Evolutionary conservation across 2,329 filamentous ascomycete genomes (phyloP).

Genomic region (Myotisia sp.): DNA sequence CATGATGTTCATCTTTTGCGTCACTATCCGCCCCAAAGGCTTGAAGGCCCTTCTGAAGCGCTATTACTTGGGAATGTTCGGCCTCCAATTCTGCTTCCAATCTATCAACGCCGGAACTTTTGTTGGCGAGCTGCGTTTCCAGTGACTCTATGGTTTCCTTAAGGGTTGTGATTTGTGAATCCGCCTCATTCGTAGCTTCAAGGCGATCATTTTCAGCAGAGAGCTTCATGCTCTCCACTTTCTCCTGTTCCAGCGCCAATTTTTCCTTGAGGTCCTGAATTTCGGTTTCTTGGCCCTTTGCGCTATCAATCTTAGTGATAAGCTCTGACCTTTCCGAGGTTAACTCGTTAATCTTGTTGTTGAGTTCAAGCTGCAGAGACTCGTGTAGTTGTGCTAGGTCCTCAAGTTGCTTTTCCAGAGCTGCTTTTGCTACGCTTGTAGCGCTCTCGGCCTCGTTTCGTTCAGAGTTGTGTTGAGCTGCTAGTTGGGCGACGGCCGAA

Average conservation of each 20-base stretch:
- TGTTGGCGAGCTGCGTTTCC: constrained; percentile 11
- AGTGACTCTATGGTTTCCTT: constrained; percentile 12
- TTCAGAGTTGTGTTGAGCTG: constrained; percentile 10
- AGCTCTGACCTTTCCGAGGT: constrained; percentile 7
- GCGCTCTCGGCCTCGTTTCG: constrained; percentile 12
- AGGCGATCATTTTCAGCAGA: constrained; percentile 10
- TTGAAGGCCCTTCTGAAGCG: constrained; percentile 25
- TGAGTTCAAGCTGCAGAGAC: constrained; percentile 6
- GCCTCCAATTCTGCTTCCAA: constrained; percentile 12
- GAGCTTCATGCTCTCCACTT: constrained; percentile 12
- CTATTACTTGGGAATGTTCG: constrained; percentile 19
- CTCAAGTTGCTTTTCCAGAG: constrained; percentile 10
- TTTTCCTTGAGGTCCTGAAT: constrained; percentile 14
- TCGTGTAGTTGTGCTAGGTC: constrained; percentile 10
- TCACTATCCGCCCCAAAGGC: constrained; percentile 25
- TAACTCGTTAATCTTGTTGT: constrained; percentile 9
- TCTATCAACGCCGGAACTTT: constrained; percentile 8
- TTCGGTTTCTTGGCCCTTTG: constrained; percentile 9
- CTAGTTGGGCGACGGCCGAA: constrained; percentile 8
- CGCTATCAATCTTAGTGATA: constrained; percentile 6
- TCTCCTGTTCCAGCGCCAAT: constrained; percentile 13
- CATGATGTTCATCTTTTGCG: constrained; percentile 24
- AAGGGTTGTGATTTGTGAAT: constrained; percentile 9
- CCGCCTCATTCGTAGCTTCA: constrained; percentile 11
- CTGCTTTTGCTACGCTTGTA: constrained; percentile 8